Percentiles rank a stretch among this genome's conserved stretches.
Evolutionary conservation across 129 eudicot genomes (phyloP).

Genomic region (Flaveria bidentis): DNA sequence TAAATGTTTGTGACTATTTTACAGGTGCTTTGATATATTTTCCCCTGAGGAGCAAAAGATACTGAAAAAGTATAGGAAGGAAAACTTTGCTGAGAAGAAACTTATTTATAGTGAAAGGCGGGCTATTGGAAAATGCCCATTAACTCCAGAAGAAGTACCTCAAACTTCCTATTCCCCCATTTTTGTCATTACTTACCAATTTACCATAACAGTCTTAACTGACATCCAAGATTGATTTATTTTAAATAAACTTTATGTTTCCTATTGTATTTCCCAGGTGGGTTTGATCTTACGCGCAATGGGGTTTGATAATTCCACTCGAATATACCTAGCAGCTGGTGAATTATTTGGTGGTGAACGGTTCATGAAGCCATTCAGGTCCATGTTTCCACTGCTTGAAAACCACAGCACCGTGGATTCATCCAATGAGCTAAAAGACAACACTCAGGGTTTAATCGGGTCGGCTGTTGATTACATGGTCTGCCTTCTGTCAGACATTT

Average conservation of each 20-base stretch:
- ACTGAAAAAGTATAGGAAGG: constrained; percentile 63
- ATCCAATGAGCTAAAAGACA: constrained; percentile 62
- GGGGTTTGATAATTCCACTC: constrained; percentile 85
- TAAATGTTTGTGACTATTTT: constrained; percentile 9
- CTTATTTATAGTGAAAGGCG: constrained; percentile 74
- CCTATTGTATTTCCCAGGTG: constrained; percentile 50
- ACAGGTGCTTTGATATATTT: constrained; percentile 95
- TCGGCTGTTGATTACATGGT: constrained; percentile 99
- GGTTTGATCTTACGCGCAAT: constrained; percentile 75
- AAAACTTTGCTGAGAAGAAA: constrained; percentile 79
- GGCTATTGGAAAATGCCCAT: constrained; percentile 94
- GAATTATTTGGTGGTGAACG: constrained; percentile 94
- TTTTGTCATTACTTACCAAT: constrained; percentile 10
- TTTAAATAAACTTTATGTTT: not conserved
- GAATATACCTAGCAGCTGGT: constrained; percentile 93
- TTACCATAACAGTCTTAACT: not conserved
- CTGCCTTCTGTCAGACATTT: constrained; percentile 90
- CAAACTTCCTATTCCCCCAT: not conserved
- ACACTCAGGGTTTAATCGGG: constrained; percentile 69
- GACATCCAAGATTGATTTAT: constrained; percentile 1
- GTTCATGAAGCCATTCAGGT: constrained; percentile 85
- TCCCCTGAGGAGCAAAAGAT: constrained; percentile 68
- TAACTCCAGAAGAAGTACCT: constrained; percentile 95
- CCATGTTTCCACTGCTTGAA: constrained; percentile 86
- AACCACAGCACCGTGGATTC: constrained; percentile 80